Evolutionary conservation across 75 land plant species (phyloP), one percentile per base, ranked within the genome.

Genomic region (Sequoiadendron giganteum): DNA sequence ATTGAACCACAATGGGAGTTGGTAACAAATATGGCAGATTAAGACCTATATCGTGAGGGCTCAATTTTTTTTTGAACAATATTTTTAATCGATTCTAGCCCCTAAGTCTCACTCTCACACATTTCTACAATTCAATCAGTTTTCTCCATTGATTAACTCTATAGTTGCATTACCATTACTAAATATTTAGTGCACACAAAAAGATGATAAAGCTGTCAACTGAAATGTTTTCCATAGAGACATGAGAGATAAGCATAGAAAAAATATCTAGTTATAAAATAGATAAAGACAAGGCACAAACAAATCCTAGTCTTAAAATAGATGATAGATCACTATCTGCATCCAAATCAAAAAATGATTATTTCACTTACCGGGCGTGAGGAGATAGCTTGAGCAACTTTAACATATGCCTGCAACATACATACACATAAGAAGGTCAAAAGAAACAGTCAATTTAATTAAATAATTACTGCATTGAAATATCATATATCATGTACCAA

Each of bases 331-430:
- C 11, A 32, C 38, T 13, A 73, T 10, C 14, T 3, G 10, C n/a
- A 82, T 82, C 52, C 2, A 47, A 43, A 82, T 82, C 5, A 10
- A 10, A 28, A 1, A 13, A 40, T 47, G 16, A n/a, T 48, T 68
- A 82, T 86, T 10, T 1, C 19, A 92, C 98, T 93, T 93, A 98
- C 99, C 39, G 99, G 91, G 15, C 99, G 93, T 78, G 99, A 97
- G 75, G 99, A 98, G 38, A 98, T 91, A 78, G 98, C 99, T 90
- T 98, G 99, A 73, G 99, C 99, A 90, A 98, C 95, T 90, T 98
- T 98, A 73, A 98, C 92, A 91, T 92, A 98, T 76, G 99, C 97
- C 99, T 98, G 92, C 86, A 91, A 84, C 89, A 39, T 86, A 85
- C 28, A 18, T 58, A 85, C 38, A 83, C 40, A 89, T 75, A 38